phyloP scores from a whole-genome alignment of 1,139 yeast species.

The Scheffersomyces segobiensis region DNA sequence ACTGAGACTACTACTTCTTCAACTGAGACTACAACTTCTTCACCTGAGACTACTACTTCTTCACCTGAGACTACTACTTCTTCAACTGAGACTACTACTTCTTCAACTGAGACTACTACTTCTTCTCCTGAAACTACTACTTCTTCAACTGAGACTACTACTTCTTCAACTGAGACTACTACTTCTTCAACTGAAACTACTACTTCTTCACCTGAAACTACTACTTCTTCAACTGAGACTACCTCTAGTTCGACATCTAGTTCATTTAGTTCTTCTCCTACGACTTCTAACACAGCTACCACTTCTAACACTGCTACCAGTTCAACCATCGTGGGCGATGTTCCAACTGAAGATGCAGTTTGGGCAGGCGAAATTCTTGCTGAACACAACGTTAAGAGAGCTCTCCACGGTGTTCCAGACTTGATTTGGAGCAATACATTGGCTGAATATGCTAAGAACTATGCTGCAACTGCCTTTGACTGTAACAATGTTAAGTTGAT shows the following conservation, averaged over 20 bases:
- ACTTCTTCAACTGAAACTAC: constrained; percentile 10
- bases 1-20: constrained; percentile 7
- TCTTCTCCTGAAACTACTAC: constrained; percentile 9
- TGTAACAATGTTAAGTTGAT: constrained; percentile 55
- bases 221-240: constrained; percentile 6
- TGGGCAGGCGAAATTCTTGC: constrained; percentile 30
- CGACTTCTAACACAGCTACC: constrained; percentile 5
- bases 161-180: constrained; percentile 13
- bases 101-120: constrained; percentile 5
- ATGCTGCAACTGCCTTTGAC: constrained; percentile 42
- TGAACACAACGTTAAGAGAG: constrained; percentile 56
- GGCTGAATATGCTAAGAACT: constrained; percentile 47
- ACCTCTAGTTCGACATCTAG: constrained; percentile 9
- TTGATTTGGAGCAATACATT: constrained; percentile 51
- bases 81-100: constrained; percentile 2
- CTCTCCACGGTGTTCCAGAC: constrained; percentile 49
- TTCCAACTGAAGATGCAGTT: not conserved
- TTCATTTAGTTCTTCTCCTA: constrained; percentile 5
- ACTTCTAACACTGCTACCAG: constrained; percentile 6
- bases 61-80: constrained; percentile 10
- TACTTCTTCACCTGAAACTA: constrained; percentile 5
- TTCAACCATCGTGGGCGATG: not conserved
- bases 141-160: constrained; percentile 9
- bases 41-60: constrained; percentile 11
- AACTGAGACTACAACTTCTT: constrained; percentile 8